phyloP scores from a whole-genome alignment of 768 basidiomycete genomes.

The Collybia nuda region DNA sequence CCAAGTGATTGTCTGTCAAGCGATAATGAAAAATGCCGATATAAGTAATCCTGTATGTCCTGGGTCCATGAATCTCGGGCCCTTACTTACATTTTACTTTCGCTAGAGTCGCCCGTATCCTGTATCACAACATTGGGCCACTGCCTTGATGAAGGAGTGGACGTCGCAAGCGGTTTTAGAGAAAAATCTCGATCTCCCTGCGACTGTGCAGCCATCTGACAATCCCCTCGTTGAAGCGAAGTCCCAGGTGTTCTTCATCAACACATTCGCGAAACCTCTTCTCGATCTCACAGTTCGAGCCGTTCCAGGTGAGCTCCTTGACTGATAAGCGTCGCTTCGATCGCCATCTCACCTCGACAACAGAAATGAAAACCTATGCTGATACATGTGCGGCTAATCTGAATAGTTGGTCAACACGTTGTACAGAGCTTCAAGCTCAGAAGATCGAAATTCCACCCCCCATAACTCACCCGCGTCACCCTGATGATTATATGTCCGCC shows the following conservation, averaged over 20 bases:
- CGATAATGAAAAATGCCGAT: constrained; percentile 95
- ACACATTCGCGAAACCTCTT: constrained; percentile 78
- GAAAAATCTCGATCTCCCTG: constrained; percentile 68
- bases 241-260: constrained; percentile 89
- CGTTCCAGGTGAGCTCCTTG: constrained; percentile 60
- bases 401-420: constrained; percentile 60
- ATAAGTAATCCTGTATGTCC: constrained; percentile 93
- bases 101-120: constrained; percentile 84
- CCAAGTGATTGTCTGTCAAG: constrained; percentile 80
- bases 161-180: constrained; percentile 86
- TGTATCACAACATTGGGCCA: constrained; percentile 93
- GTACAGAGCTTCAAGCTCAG: constrained; percentile 34
- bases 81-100: background rate
- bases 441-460: constrained; percentile 41
- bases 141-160: constrained; percentile 90
- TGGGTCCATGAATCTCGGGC: constrained; percentile 3
- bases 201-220: constrained; percentile 47
- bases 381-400: constrained; percentile 72
- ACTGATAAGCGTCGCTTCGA: background rate
- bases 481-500: constrained; percentile 34
- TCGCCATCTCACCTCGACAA: no score
- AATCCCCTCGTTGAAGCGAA: constrained; percentile 64
- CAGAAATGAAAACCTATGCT: constrained; percentile 70
- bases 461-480: constrained; percentile 59
- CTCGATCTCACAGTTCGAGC: constrained; percentile 72